Evolutionary conservation across 208 protist species (phyloP), one percentile per base, ranked within the genome.

Genomic region (Wallacemonas sp.): DNA sequence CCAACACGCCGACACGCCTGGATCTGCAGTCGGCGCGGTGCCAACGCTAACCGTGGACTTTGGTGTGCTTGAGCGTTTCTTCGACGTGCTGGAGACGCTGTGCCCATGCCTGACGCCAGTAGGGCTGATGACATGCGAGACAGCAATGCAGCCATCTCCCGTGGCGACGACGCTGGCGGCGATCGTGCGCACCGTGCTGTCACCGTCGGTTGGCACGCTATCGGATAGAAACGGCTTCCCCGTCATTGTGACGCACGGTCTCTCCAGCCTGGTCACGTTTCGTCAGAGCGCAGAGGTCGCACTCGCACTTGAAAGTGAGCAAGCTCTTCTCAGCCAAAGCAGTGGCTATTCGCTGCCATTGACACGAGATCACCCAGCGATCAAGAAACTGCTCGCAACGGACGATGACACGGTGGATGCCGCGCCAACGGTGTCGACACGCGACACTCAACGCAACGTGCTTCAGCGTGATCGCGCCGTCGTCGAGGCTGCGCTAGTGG

Each of bases 31-130:
- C 36, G 14, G 36, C 36, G 36, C 36, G 36, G 14, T 14, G 36
- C 6, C 36, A 6, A 41, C 36, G 8, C 9, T 43, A 14, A 36
- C 36, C n/a, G 24, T 52, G 3, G 44, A 66, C 23, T 43, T 66
- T 6, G 29, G 8, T 23, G 39, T 30, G 41, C 9, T 66, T n/a
- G 44, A 33, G 19, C 44, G 46, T 3, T 27, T 66, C 19, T 24
- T 66, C n/a, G 4, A 27, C 43, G 12, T 52, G 29, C 21, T 66
- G 14, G 61, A 56, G 30, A 29, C 46, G 17, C 21, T 66, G 32
- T 56, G 46, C 16, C 57, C 57, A 26, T 19, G 14, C 8, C 21
- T 55, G 47, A 9, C 24, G 47, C 19, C 47, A 14, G 21, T 6
- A 47, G 5, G 11, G 41, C 21, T 4, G 41, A 47, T 9, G 17